Conservation (phyloP, 208 protist genomes). For the Trichomonas vaginalis region DNA sequence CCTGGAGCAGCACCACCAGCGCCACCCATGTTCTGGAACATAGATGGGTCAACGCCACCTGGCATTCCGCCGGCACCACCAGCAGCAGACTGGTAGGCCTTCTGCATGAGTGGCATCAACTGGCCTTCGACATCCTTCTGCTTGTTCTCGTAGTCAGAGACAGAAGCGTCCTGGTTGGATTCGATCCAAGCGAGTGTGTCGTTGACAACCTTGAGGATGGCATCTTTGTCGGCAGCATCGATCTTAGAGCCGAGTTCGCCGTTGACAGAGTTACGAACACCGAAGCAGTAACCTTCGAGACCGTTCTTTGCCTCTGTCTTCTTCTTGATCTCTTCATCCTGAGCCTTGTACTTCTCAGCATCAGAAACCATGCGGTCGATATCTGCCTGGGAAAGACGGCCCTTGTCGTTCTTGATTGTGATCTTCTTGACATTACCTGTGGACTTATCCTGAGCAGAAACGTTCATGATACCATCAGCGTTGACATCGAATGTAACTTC, state of each 20-base stretch:
- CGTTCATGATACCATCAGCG: conserved; percentile 84
- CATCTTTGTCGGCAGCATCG: conserved; percentile 22
- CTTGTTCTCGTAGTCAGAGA: conserved; percentile 33
- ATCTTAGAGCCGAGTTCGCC: conserved; percentile 24
- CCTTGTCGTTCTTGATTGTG: conserved; percentile 71
- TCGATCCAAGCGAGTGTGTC: conserved; percentile 38
- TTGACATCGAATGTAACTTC: conserved; percentile 99
- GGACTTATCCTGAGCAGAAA: conserved; percentile 77
- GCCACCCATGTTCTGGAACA: conserved; percentile 12
- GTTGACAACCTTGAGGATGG: conserved; percentile 28
- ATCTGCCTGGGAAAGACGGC: conserved; percentile 63
- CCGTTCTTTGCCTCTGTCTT: conserved; percentile 37
- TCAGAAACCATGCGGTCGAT: conserved; percentile 46
- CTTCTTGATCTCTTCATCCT: conserved; percentile 30
- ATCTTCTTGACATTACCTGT: conserved; percentile 58
- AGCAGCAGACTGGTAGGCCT: conserved; percentile 56
- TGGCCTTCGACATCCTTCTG: conserved; percentile 39
- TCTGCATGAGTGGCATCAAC: conserved; percentile 66
- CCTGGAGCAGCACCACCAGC: not conserved
- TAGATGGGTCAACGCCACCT: conserved; percentile 39
- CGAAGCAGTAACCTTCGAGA: conserved; percentile 40
- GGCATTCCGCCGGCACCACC: conserved; percentile 31
- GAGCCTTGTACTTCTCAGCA: conserved; percentile 36
- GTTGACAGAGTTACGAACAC: conserved; percentile 26
- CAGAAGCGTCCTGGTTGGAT: conserved; percentile 22